phyloP scores from a whole-genome alignment of 257 asterid species.

The Ilex asprella region DNA sequence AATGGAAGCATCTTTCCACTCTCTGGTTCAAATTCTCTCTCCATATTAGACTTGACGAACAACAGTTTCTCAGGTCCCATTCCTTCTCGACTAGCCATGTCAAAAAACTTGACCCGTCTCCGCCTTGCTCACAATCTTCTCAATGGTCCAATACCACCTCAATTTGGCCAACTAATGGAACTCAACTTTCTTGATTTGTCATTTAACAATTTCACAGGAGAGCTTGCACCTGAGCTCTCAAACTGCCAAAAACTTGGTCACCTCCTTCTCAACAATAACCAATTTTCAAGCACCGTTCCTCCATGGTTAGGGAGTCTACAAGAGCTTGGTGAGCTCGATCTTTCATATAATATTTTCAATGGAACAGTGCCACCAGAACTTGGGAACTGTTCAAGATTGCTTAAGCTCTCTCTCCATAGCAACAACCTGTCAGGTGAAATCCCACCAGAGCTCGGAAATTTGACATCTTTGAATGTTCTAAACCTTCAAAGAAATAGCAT shows the following conservation, averaged over 20 bases:
- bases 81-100: constrained; percentile 50
- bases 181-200: constrained; percentile 73
- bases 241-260: constrained; percentile 45
- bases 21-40: constrained; percentile 45
- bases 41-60: constrained; percentile 63
- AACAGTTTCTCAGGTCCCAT: constrained; percentile 65
- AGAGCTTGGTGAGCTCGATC: constrained; percentile 71
- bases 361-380: constrained; percentile 63
- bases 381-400: constrained; percentile 56
- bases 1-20: constrained; percentile 56
- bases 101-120: constrained; percentile 51
- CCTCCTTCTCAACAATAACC: constrained; percentile 56
- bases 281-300: constrained; percentile 50
- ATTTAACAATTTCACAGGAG: constrained; percentile 54
- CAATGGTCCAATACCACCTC: constrained; percentile 50
- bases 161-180: constrained; percentile 46
- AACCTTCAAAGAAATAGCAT: constrained; percentile 62
- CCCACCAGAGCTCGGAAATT: constrained; percentile 75
- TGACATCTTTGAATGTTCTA: constrained; percentile 58
- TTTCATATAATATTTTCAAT: constrained; percentile 58
- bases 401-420: constrained; percentile 53
- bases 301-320: constrained; percentile 61
- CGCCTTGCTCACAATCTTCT: constrained; percentile 67
- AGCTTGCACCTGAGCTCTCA: constrained; percentile 43
- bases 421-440: constrained; percentile 56